phyloP scores from a whole-genome alignment of 1,139 yeast species.

The Debaryomyces nepalensis region DNA sequence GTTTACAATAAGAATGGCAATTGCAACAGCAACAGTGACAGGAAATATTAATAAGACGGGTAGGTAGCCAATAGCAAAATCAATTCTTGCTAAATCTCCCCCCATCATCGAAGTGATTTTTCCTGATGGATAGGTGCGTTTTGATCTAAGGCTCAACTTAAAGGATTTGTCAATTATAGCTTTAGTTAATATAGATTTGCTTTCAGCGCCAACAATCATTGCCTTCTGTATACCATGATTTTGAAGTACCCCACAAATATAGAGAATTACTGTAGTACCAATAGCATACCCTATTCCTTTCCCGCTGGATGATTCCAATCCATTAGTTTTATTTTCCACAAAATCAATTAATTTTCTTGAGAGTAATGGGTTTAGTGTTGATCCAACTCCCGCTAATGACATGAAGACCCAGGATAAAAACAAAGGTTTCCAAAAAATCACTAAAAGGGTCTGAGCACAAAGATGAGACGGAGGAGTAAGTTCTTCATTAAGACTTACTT shows the following conservation, averaged over 20 bases:
- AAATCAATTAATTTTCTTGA: conserved; percentile 47
- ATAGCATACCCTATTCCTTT: conserved; percentile 44
- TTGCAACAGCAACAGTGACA: conserved; percentile 34
- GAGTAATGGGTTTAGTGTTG: conserved; percentile 55
- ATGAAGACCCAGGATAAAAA: conserved; percentile 32
- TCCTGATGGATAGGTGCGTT: conserved; percentile 64
- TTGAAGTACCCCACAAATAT: conserved; percentile 28
- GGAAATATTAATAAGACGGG: conserved; percentile 36
- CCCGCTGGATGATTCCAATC: conserved; percentile 25
- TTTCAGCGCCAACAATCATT: conserved; percentile 62
- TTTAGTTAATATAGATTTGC: conserved; percentile 67
- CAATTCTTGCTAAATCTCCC: conserved; percentile 43
- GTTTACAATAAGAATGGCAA: conserved; percentile 37
- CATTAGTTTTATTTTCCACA: conserved; percentile 38
- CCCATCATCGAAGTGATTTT: conserved; percentile 61
- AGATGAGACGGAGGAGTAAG: neutral
- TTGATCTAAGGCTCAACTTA: conserved; percentile 61
- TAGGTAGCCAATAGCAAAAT: conserved; percentile 39
- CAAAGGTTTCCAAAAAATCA: conserved; percentile 12
- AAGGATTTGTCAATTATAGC: conserved; percentile 71
- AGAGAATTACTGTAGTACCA: conserved; percentile 27
- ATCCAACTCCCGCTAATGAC: conserved; percentile 51
- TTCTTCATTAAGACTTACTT: neutral
- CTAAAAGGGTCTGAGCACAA: conserved; percentile 6
- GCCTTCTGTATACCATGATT: conserved; percentile 37